Base-by-base conservation (phyloP, 169 alveolate genomes). In the Amoebophrya sp. region DNA sequence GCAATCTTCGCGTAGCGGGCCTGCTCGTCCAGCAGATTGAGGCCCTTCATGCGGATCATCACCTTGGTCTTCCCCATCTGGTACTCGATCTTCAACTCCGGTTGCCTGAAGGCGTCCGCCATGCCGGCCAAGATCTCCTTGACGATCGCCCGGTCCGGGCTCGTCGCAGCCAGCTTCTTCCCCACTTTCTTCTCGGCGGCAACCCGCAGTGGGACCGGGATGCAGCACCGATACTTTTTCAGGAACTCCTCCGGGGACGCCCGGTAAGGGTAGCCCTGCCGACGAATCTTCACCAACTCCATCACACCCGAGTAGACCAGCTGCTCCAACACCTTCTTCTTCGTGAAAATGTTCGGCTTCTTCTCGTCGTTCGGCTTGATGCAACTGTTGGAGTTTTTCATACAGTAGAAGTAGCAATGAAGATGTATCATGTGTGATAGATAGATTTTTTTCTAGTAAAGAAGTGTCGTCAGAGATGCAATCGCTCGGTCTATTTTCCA, bases 71-170 rank as follows among this genome's bases (percentile, higher is more conserved):
- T 66, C 7, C 83, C 83, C 83, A 66, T 66, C 83, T 97, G 97
- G 94, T 96, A 97, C 89, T 97, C 95, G 93, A 97, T 96, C 92
- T 98, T 99, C 25, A 97, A 95, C 91, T 97, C 96, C 93, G 98
- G 99, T 95, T 98, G 98, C n/a, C 99, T 97, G 93, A 96, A 97
- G 93, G 98, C 98, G 77, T 98, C 98, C 93, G 98, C 95, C 54
- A 97, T 91, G 90, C 96, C 96, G 90, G 96, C 98, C 90, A 95
- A 95, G 33, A 96, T 93, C 10, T 94, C 35, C 35, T 7, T 66
- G 32, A 66, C 32, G 38, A 66, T 25, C 7, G 32, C 83, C 18
- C 10, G 1, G 18, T 47, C 66, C 66, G 66, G 66, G 18, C 18
- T 47, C 66, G 1, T 66, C 32, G 35, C 18, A 3, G 12, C 83